Evolutionary conservation across 768 basidiomycete genomes (phyloP).

Genomic region (Chalciporus chontae): DNA sequence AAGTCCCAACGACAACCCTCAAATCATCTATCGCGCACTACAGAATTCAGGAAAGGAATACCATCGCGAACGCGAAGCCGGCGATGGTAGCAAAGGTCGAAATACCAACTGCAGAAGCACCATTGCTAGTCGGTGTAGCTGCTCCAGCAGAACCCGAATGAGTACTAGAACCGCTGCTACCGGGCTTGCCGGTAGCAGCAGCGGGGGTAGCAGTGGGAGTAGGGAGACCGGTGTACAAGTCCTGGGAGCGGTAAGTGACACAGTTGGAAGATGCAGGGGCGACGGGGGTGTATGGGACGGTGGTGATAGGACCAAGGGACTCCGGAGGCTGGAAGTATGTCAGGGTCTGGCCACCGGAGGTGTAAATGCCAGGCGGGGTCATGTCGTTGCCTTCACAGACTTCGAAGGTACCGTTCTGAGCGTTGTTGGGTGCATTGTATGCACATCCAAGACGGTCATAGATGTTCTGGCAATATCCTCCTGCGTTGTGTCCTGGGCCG

Average conservation of each 20-base stretch:
- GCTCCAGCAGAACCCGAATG: constrained; percentile 15
- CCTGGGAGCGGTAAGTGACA: constrained; percentile 32
- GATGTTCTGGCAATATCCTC: constrained; percentile 64
- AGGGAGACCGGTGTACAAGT: constrained; percentile 32
- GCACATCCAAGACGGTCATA: constrained; percentile 71
- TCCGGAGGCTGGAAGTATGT: constrained; percentile 50
- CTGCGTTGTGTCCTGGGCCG: constrained; percentile 38
- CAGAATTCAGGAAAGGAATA: constrained; percentile 30
- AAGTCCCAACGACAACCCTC: not conserved
- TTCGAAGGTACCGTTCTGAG: constrained; percentile 57
- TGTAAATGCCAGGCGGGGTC: constrained; percentile 53
- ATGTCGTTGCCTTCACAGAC: constrained; percentile 66
- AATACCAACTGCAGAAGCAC: constrained; percentile 20
- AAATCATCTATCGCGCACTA: not conserved
- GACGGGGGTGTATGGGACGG: constrained; percentile 41
- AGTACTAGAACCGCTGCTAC: constrained; percentile 7
- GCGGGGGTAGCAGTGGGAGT: constrained; percentile 5
- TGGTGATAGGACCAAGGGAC: constrained; percentile 40
- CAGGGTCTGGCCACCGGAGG: constrained; percentile 34
- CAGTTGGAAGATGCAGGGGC: constrained; percentile 45
- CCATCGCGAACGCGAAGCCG: constrained; percentile 34
- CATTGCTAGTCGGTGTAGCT: constrained; percentile 13
- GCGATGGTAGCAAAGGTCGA: constrained; percentile 31
- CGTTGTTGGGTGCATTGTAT: constrained; percentile 69
- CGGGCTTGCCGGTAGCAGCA: not conserved